A percentile compares a stretch with the other conserved stretches of the same genome.
phyloP scores from a whole-genome alignment of 78 protist species.

The Carpediemonas membranifera region DNA sequence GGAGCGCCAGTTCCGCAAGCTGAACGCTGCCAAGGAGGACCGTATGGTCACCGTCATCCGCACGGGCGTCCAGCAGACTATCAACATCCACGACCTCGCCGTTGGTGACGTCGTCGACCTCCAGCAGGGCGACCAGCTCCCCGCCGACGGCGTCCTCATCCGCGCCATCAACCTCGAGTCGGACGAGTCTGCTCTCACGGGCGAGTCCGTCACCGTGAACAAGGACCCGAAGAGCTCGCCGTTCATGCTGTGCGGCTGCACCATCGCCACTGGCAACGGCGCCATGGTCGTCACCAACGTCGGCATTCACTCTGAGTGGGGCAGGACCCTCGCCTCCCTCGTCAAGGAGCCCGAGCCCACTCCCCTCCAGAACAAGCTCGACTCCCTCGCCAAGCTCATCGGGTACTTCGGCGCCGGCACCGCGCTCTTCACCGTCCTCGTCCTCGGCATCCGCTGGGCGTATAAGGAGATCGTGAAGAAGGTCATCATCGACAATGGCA shows the following conservation, averaged over 20 bases:
- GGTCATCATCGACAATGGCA: not conserved
- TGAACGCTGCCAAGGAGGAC: constrained; percentile 35
- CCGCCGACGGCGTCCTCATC: constrained; percentile 52
- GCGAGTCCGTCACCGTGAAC: constrained; percentile 51
- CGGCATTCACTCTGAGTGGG: constrained; percentile 26
- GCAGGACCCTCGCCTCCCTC: constrained; percentile 23
- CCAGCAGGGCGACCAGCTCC: constrained; percentile 55
- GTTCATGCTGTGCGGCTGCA: too few relatives aligned
- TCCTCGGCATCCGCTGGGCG: not conserved
- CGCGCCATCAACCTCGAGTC: constrained; percentile 21
- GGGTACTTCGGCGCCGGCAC: constrained; percentile 17
- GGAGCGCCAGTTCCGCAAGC: too few relatives aligned
- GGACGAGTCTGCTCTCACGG: constrained; percentile 62
- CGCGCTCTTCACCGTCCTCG: constrained; percentile 14
- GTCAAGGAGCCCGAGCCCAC: not conserved
- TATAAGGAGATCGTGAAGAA: not conserved
- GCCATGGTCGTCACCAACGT: too few relatives aligned
- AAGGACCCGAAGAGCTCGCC: constrained; percentile 34
- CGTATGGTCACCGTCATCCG: constrained; percentile 22
- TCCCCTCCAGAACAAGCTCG: constrained; percentile 19
- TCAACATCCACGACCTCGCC: constrained; percentile 45
- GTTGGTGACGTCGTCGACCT: constrained; percentile 77
- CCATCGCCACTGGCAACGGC: constrained; percentile 18
- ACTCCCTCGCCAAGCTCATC: not conserved
- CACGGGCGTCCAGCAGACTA: not conserved